phyloP scores from a whole-genome alignment of 345 rosid species.

The Bruguiera parviflora region DNA sequence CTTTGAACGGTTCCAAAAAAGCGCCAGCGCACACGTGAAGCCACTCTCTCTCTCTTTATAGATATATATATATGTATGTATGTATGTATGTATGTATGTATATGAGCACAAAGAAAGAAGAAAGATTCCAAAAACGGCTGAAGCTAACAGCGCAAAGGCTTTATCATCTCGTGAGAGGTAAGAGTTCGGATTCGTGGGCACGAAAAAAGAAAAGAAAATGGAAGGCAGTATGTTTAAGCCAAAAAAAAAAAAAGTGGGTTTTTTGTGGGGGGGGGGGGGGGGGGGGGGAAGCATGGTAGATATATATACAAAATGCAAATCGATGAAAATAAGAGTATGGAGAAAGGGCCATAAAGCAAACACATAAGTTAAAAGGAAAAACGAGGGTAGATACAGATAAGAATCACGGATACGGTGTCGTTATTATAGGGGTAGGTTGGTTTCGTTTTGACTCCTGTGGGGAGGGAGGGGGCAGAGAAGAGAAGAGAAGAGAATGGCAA shows the following conservation, averaged over 20 bases:
- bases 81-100: neutral
- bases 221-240: neutral
- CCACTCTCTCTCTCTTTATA: neutral
- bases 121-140: neutral
- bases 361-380: neutral
- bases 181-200: constrained; percentile 16
- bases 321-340: neutral
- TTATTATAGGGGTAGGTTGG: neutral
- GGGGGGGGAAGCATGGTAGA: no score
- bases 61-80: neutral
- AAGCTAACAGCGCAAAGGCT: neutral
- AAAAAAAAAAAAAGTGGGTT: no score
- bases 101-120: neutral
- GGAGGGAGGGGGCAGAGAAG: neutral
- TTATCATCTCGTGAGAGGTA: constrained; percentile 29
- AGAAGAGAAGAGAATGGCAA: no score
- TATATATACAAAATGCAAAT: no score
- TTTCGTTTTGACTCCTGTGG: constrained; percentile 19
- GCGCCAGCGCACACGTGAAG: constrained; percentile 24
- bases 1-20: constrained; percentile 10
- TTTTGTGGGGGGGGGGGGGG: no score
- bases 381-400: constrained; percentile 20
- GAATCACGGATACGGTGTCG: constrained; percentile 49
- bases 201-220: neutral
- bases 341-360: neutral